phyloP scores from a whole-genome alignment of 768 basidiomycete genomes.

The Lentinula edodes region DNA sequence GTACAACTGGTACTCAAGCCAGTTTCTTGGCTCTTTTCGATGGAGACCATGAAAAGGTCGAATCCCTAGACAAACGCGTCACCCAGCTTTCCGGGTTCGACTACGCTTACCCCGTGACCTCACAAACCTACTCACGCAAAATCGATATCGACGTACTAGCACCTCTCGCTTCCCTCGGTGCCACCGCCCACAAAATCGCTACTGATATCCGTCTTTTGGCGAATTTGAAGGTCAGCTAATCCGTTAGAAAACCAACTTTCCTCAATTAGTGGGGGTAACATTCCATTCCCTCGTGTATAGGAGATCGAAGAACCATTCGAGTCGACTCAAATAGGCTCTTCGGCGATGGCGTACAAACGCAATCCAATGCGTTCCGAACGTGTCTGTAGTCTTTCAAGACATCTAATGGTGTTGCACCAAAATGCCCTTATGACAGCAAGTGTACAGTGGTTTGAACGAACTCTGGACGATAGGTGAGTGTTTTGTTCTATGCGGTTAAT shows the following conservation, averaged over 20 bases:
- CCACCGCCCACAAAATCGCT: slow-evolving; percentile 96
- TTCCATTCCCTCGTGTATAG: slow-evolving; percentile 23
- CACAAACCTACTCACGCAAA: slow-evolving; percentile 98
- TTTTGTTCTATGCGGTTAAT: background rate
- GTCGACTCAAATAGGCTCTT: slow-evolving; percentile 95
- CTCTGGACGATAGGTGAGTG: slow-evolving; percentile 84
- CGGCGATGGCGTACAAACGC: slow-evolving; percentile 98
- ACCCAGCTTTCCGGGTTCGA: slow-evolving; percentile 89
- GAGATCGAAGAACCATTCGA: slow-evolving; percentile 99
- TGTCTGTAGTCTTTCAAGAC: slow-evolving; percentile 92
- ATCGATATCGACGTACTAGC: slow-evolving; percentile 92
- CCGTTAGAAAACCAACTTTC: too few species aligned
- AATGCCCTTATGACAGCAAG: slow-evolving; percentile 93
- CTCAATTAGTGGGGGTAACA: too few species aligned
- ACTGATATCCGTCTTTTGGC: slow-evolving; percentile 93
- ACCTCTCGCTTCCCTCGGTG: slow-evolving; percentile 85
- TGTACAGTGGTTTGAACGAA: slow-evolving; percentile 98
- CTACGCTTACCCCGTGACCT: slow-evolving; percentile 96
- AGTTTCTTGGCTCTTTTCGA: slow-evolving; percentile 93
- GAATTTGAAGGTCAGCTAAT: slow-evolving; percentile 64
- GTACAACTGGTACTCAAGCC: slow-evolving; percentile 98
- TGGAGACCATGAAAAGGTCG: slow-evolving; percentile 94
- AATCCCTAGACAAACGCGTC: slow-evolving; percentile 82
- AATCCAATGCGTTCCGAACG: slow-evolving; percentile 99
- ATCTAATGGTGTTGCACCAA: slow-evolving; percentile 93